A percentile compares a stretch with the other conserved stretches of the same genome.
These are phyloP conservation scores for Alternaria atra DNA, from an alignment of 2,329 filamentous ascomycete genomes.

Conservation along the genomic window DNA sequence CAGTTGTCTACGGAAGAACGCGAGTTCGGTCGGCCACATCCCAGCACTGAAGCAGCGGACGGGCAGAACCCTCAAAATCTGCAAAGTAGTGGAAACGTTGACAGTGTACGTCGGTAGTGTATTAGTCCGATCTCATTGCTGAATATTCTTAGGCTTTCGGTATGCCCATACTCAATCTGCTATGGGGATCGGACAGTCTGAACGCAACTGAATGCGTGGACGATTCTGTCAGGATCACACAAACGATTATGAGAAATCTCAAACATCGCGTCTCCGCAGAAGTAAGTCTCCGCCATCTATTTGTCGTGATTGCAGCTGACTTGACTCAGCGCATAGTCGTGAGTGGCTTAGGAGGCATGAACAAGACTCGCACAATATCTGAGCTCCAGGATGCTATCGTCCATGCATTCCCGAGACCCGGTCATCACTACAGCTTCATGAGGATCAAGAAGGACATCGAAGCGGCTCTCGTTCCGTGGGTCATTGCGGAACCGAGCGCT, in stretches of 20 bases:
- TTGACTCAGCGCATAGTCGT: neutral
- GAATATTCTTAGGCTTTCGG: neutral
- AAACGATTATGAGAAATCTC: slow-evolving; percentile 7
- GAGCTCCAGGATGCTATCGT: neutral
- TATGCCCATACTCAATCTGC: slow-evolving; percentile 3
- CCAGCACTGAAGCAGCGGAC: neutral
- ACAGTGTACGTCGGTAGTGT: neutral
- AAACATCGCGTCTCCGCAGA: neutral
- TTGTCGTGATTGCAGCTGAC: neutral
- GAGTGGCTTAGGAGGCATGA: neutral
- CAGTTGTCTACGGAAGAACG: slow-evolving; percentile 9
- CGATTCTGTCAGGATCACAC: neutral
- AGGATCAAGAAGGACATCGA: slow-evolving; percentile 13
- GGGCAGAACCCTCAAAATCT: neutral
- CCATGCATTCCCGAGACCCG: neutral
- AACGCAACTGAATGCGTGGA: neutral
- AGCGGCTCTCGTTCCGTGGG: slow-evolving; percentile 17
- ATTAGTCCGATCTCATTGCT: neutral
- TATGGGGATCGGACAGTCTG: slow-evolving; percentile 1
- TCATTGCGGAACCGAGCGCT: slow-evolving; percentile 11
- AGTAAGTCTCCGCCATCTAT: neutral
- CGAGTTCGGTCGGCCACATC: neutral
- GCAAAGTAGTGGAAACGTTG: neutral
- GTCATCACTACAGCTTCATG: neutral
- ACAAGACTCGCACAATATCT: neutral